A percentile compares a stretch with the other conserved stretches of the same genome.
Evolutionary conservation across 2,329 filamentous ascomycete genomes (phyloP).

Genomic region (Stachybotrys elegans): DNA sequence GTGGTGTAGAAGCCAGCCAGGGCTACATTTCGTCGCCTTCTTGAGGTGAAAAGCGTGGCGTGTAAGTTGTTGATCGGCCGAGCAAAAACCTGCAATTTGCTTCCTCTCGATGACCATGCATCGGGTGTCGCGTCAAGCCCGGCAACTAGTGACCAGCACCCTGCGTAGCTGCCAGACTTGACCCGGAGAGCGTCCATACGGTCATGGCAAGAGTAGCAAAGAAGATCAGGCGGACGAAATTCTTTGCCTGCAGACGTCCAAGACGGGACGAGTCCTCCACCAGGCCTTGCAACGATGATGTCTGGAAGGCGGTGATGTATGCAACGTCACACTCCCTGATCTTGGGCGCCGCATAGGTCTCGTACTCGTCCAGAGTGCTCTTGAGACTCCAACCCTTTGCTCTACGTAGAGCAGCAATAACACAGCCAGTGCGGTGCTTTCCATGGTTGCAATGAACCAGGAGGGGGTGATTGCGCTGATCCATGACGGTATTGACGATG

Average conservation of each 20-base stretch:
- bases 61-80: too few relatives aligned
- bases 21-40: too few relatives aligned
- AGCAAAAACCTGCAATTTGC: too few relatives aligned
- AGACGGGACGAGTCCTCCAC: conserved; percentile 5
- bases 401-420: conserved; percentile 75
- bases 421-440: conserved; percentile 87
- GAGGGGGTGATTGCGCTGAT: conserved; percentile 71
- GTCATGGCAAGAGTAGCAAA: conserved; percentile 36
- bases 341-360: conserved; percentile 57
- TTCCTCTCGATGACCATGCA: too few relatives aligned
- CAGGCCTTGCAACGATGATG: conserved; percentile 25
- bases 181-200: conserved; percentile 37
- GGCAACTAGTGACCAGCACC: too few relatives aligned
- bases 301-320: conserved; percentile 50
- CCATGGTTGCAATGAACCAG: conserved; percentile 93
- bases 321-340: conserved; percentile 54
- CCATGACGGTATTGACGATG: conserved; percentile 67
- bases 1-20: too few relatives aligned
- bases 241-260: conserved; percentile 21
- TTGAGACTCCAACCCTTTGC: conserved; percentile 61
- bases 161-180: conserved; percentile 16
- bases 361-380: conserved; percentile 68
- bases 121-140: too few relatives aligned
- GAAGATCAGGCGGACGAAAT: conserved; percentile 37
- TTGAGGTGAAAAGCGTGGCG: too few relatives aligned